These are phyloP conservation scores for Fusarium sp. DNA, from an alignment of 2,329 filamentous ascomycete species.

Conservation along the genomic window DNA sequence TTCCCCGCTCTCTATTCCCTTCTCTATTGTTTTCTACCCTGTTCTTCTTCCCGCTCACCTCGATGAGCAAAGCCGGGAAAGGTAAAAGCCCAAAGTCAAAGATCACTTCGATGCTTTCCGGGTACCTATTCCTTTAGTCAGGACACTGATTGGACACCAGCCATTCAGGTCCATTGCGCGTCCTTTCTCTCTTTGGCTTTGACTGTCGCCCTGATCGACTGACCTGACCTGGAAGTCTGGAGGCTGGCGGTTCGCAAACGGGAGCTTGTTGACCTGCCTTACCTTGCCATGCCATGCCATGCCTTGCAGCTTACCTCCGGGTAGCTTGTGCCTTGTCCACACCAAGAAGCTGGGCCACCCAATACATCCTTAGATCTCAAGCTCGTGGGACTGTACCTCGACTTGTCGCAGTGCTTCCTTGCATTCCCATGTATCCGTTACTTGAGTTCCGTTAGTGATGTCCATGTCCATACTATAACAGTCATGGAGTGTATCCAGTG, in stretches of 20 bases:
- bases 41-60: not conserved
- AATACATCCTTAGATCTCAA: slow-evolving; percentile 35
- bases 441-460: slow-evolving; percentile 34
- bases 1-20: slow-evolving; percentile 6
- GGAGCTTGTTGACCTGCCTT: slow-evolving; percentile 12
- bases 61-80: slow-evolving; percentile 26
- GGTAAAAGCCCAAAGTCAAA: slow-evolving; percentile 23
- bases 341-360: slow-evolving; percentile 33
- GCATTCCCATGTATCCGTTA: slow-evolving; percentile 38
- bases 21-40: not conserved
- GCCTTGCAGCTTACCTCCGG: slow-evolving; percentile 30
- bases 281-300: slow-evolving; percentile 10
- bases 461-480: slow-evolving; percentile 20
- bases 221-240: slow-evolving; percentile 14
- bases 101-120: slow-evolving; percentile 23
- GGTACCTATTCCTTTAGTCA: slow-evolving; percentile 4
- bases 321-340: slow-evolving; percentile 37
- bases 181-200: slow-evolving; percentile 6
- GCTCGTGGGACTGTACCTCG: slow-evolving; percentile 37
- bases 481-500: slow-evolving; percentile 40
- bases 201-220: slow-evolving; percentile 27
- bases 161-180: slow-evolving; percentile 30
- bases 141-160: slow-evolving; percentile 17
- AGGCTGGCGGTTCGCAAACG: slow-evolving; percentile 25
- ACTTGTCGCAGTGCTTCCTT: slow-evolving; percentile 24